Percentiles rank a stretch among this genome's conserved stretches.
These are phyloP conservation scores for Boletus semigastroideus DNA, from an alignment of 1,284 basidiomycete genomes.

Conservation along the genomic window DNA sequence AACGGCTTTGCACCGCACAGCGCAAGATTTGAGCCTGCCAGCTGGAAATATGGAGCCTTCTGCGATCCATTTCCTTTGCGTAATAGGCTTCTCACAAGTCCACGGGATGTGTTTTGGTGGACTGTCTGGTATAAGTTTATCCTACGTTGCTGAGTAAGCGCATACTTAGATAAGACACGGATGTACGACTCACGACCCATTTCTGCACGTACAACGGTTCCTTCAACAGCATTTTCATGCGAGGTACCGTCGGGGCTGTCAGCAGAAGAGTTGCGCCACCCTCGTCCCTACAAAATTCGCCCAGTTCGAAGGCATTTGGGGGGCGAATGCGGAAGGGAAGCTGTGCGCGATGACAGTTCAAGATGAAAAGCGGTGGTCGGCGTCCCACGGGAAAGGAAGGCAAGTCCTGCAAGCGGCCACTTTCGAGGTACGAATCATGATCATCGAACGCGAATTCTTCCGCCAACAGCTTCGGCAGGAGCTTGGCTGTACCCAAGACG, in stretches of 20 bases:
- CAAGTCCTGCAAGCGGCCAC: conserved; percentile 11
- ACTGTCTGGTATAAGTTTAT: conserved; percentile 30
- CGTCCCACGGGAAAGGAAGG: conserved; percentile 27
- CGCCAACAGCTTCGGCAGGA: conserved; percentile 22
- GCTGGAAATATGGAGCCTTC: conserved; percentile 53
- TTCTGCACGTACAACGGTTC: conserved; percentile 49
- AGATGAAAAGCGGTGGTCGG: conserved; percentile 26
- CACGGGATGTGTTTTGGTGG: conserved; percentile 49
- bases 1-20: conserved; percentile 18
- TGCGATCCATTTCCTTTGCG: conserved; percentile 43
- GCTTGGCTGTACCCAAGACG: conserved; percentile 15
- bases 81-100: conserved; percentile 36
- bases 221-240: conserved; percentile 48
- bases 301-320: conserved; percentile 22
- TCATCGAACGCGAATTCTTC: conserved; percentile 14
- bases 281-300: conserved; percentile 22
- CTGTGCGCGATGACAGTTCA: conserved; percentile 26
- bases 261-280: conserved; percentile 19
- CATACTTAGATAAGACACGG: neutral
- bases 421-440: conserved; percentile 11
- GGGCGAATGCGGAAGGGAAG: conserved; percentile 28
- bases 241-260: conserved; percentile 52
- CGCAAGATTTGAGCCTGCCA: conserved; percentile 37
- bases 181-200: conserved; percentile 50
- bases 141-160: conserved; percentile 24